Conservation (phyloP, 2,329 filamentous ascomycete species). For the Xylaria sp. region DNA sequence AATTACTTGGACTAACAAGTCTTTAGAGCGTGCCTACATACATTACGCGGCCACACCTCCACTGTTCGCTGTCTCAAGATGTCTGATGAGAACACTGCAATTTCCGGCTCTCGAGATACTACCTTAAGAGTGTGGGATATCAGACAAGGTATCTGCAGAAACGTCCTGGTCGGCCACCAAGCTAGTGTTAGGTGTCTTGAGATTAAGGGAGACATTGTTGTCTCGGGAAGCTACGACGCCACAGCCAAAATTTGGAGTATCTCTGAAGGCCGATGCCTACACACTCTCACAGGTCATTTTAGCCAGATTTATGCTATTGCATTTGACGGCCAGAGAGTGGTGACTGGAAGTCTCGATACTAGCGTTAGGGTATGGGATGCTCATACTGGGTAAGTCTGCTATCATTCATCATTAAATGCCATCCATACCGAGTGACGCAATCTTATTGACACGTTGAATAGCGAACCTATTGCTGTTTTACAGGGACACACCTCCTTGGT, state of each 20-base stretch:
- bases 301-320: constrained; percentile 99
- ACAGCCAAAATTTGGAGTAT: constrained; percentile 98
- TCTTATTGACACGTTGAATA: constrained; percentile 50
- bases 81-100: constrained; percentile 92
- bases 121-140: constrained; percentile 97
- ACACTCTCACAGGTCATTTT: constrained; percentile 92
- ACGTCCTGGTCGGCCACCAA: constrained; percentile 92
- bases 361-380: constrained; percentile 98
- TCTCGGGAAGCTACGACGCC: constrained; percentile 98
- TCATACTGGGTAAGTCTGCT: constrained; percentile 75
- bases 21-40: constrained; percentile 76
- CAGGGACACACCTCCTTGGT: constrained; percentile 98
- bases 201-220: constrained; percentile 94
- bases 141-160: constrained; percentile 84
- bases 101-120: constrained; percentile 95
- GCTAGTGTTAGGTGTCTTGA: constrained; percentile 95
- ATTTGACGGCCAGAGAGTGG: constrained; percentile 92
- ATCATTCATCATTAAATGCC: constrained; percentile 6
- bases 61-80: constrained; percentile 98
- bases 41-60: constrained; percentile 92
- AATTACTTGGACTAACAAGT: constrained; percentile 44
- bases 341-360: constrained; percentile 95
- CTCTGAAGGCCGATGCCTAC: constrained; percentile 89
- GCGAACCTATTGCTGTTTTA: constrained; percentile 86
- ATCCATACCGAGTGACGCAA: not conserved